These are phyloP conservation scores for Euphorbia celastroides DNA, from an alignment of 441 rosid species.

Conservation along the genomic window DNA sequence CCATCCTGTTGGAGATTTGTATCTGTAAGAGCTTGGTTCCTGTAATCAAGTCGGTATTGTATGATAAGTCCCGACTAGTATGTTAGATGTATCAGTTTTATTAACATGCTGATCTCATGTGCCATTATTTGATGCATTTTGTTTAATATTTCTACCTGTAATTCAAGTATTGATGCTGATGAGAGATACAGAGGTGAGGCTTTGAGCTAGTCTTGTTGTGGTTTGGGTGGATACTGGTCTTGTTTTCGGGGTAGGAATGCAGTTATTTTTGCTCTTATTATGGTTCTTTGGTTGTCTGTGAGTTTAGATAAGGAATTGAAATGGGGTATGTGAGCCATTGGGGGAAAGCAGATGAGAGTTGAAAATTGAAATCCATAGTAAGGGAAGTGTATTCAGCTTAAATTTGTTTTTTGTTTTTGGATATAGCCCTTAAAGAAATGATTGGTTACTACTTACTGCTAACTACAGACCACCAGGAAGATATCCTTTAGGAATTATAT, in stretches of 20 bases:
- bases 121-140: background rate
- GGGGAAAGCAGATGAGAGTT: no score
- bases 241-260: constrained; percentile 23
- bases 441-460: constrained; percentile 16
- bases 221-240: constrained; percentile 29
- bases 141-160: background rate
- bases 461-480: constrained; percentile 34
- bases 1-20: background rate
- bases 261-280: constrained; percentile 25
- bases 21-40: background rate
- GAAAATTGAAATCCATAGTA: no score
- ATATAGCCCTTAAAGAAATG: constrained; percentile 23
- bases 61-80: constrained; percentile 9
- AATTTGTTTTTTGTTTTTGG: constrained; percentile 21
- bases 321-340: constrained; percentile 46
- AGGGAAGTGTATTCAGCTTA: background rate
- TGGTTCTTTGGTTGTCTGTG: constrained; percentile 20
- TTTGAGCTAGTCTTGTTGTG: constrained; percentile 49
- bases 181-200: constrained; percentile 53
- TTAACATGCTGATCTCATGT: background rate
- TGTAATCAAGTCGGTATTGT: constrained; percentile 13
- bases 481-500: constrained; percentile 36
- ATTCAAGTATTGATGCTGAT: constrained; percentile 6
- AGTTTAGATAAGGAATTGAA: constrained; percentile 35
- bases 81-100: constrained; percentile 5